Evolutionary conservation across 202 grass and related monocot species (phyloP).

Genomic region (Sporobolus alterniflorus): DNA sequence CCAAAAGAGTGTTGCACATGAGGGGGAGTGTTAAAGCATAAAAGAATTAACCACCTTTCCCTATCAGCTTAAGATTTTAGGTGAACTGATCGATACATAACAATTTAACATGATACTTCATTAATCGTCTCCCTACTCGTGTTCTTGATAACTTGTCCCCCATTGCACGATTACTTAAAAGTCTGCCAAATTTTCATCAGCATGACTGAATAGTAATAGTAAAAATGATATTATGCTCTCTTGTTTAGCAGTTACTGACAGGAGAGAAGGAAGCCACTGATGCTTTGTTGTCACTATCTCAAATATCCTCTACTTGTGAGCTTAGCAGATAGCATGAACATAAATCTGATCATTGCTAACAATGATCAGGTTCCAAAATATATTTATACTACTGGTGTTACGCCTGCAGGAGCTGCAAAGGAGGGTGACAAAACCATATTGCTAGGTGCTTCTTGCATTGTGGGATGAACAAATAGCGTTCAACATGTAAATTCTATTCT

Average conservation of each 20-base stretch:
- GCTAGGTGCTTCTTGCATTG: not conserved
- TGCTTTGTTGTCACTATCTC: slow-evolving; percentile 54
- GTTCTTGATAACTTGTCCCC: no score
- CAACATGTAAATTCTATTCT: slow-evolving; percentile 28
- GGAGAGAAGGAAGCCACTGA: slow-evolving; percentile 67
- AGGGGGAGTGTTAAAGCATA: no score
- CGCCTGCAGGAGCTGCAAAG: slow-evolving; percentile 28
- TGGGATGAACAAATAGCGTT: not conserved
- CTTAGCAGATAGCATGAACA: slow-evolving; percentile 13
- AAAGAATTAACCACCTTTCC: no score
- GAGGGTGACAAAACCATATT: slow-evolving; percentile 2
- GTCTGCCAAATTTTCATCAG: no score
- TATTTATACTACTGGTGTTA: slow-evolving; percentile 13
- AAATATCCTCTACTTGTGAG: slow-evolving; percentile 21
- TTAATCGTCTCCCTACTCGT: no score
- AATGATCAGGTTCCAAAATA: not conserved
- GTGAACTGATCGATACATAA: no score
- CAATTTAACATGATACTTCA: no score
- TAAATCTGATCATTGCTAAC: slow-evolving; percentile 26
- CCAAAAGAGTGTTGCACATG: no score
- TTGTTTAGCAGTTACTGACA: slow-evolving; percentile 53
- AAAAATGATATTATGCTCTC: not conserved
- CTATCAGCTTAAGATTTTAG: no score
- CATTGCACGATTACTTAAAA: no score
- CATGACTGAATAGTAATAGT: not conserved